Conservation (phyloP, 805 yeast genomes). For the Starmerella geochares region DNA sequence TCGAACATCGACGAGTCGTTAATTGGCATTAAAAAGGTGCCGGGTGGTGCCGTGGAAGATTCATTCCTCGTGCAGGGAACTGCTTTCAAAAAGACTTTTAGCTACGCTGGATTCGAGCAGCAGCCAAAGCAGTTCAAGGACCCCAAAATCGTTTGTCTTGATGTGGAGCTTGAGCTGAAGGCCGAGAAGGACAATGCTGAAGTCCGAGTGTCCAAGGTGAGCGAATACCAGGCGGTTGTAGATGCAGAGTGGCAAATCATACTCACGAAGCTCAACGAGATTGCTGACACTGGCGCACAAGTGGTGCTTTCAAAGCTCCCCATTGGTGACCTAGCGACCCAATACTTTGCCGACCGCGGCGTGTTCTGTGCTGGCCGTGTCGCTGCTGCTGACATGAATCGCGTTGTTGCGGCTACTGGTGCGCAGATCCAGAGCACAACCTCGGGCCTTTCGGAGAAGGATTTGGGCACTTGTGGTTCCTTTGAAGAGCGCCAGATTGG, state of each 20-base stretch:
- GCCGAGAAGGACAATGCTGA: slow-evolving; percentile 99
- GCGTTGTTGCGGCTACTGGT: slow-evolving; percentile 90
- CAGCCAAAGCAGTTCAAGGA: slow-evolving; percentile 77
- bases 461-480: slow-evolving; percentile 70
- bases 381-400: slow-evolving; percentile 74
- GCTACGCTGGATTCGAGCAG: slow-evolving; percentile 98
- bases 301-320: slow-evolving; percentile 90
- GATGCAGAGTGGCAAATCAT: slow-evolving; percentile 99
- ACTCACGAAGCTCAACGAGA: slow-evolving; percentile 70
- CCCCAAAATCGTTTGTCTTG: slow-evolving; percentile 75
- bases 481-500: slow-evolving; percentile 96
- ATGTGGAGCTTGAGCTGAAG: slow-evolving; percentile 89
- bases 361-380: slow-evolving; percentile 98
- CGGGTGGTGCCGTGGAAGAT: slow-evolving; percentile 96
- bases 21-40: slow-evolving; percentile 87
- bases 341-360: slow-evolving; percentile 90
- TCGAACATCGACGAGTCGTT: slow-evolving; percentile 60
- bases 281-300: slow-evolving; percentile 77
- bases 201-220: slow-evolving; percentile 87
- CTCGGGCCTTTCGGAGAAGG: slow-evolving; percentile 53
- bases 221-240: slow-evolving; percentile 88
- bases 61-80: slow-evolving; percentile 84
- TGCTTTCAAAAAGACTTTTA: slow-evolving; percentile 92
- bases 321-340: slow-evolving; percentile 98
- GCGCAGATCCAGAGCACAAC: slow-evolving; percentile 67